Percentiles rank a stretch among this genome's conserved stretches.
Conservation (phyloP, 2,329 filamentous ascomycete species). For the Alternaria arbusti region DNA sequence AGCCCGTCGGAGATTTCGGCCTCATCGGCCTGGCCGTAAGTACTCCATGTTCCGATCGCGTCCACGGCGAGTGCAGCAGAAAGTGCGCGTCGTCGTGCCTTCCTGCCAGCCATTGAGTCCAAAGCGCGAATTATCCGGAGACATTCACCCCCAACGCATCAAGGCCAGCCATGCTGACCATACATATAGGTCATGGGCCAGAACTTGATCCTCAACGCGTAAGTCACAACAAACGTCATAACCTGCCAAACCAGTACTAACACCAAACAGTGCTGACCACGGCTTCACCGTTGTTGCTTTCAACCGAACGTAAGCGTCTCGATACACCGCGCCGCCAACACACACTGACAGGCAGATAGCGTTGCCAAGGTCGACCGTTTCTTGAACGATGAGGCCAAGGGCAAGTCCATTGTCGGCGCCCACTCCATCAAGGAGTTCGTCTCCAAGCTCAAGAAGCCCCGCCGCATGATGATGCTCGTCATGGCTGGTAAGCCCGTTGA, state of each 20-base stretch:
- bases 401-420: slow-evolving; percentile 94
- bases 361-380: slow-evolving; percentile 97
- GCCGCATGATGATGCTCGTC: slow-evolving; percentile 97
- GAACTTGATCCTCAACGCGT: slow-evolving; percentile 63
- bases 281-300: slow-evolving; percentile 96
- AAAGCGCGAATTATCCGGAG: neutral
- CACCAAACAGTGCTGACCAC: slow-evolving; percentile 54
- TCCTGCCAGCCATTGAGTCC: neutral
- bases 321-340: neutral
- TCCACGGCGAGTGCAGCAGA: neutral
- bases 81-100: neutral
- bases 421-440: slow-evolving; percentile 94
- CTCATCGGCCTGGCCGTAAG: slow-evolving; percentile 59
- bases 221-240: slow-evolving; percentile 32
- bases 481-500: slow-evolving; percentile 98
- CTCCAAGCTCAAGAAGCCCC: slow-evolving; percentile 94
- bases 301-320: slow-evolving; percentile 76
- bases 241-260: slow-evolving; percentile 31
- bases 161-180: slow-evolving; percentile 25
- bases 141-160: neutral
- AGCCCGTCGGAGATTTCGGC: slow-evolving; percentile 58
- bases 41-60: slow-evolving; percentile 7
- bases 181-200: slow-evolving; percentile 54
- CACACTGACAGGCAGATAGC: slow-evolving; percentile 36
- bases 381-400: slow-evolving; percentile 73